Percentiles rank a stretch among this genome's conserved stretches.
phyloP scores from a whole-genome alignment of 306 rosid genomes.

The Prunus persica region DNA sequence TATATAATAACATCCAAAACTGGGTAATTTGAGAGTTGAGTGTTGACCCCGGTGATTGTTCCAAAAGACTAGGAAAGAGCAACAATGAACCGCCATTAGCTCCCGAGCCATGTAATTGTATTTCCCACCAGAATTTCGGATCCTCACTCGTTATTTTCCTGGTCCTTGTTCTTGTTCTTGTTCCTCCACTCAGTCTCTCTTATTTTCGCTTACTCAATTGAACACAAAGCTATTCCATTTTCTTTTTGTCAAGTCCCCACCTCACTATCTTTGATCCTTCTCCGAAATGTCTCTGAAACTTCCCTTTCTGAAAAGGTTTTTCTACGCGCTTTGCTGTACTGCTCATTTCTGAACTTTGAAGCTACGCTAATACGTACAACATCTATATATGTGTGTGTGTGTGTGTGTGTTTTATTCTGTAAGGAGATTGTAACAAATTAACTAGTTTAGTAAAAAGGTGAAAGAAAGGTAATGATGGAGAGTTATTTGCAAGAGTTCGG shows the following conservation, averaged over 20 bases:
- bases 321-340: not conserved
- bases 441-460: not conserved
- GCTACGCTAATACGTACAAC: not conserved
- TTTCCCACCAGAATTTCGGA: constrained; percentile 7
- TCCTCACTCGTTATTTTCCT: not conserved
- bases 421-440: not conserved
- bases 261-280: constrained; percentile 3
- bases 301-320: not conserved
- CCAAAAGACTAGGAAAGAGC: constrained; percentile 6
- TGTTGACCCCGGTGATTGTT: not conserved
- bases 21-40: not conserved
- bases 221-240: not conserved
- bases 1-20: not conserved
- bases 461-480: constrained; percentile 33
- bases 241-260: constrained; percentile 2
- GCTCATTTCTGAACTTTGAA: not conserved
- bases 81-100: not conserved
- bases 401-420: not conserved
- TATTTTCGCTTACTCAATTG: constrained; percentile 7
- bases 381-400: not conserved
- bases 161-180: not conserved
- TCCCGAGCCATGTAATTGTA: not conserved
- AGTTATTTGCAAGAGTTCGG: constrained; percentile 57
- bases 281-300: constrained; percentile 8
- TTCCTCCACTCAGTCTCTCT: not conserved